Percentiles rank a stretch among this genome's conserved stretches.
phyloP scores from a whole-genome alignment of 331 rosid species.

The Pyrus hybrid region DNA sequence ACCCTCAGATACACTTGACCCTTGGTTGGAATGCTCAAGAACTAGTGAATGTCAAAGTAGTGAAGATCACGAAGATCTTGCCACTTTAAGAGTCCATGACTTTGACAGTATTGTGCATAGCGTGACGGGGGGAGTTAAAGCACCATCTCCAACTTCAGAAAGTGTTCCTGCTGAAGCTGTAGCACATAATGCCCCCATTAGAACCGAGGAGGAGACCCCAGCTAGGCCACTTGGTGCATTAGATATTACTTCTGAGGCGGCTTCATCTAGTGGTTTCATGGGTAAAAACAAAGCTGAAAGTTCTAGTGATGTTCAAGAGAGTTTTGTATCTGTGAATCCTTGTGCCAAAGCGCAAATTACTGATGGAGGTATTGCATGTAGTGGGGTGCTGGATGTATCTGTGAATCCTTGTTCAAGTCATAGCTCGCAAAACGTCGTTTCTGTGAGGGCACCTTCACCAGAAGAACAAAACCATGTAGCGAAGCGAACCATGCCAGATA shows the following conservation, averaged over 20 bases:
- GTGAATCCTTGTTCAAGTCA: neutral
- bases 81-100: slow-evolving; percentile 13
- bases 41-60: slow-evolving; percentile 14
- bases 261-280: neutral
- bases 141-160: slow-evolving; percentile 15
- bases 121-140: slow-evolving; percentile 7
- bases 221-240: slow-evolving; percentile 16
- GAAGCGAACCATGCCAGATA: slow-evolving; percentile 16
- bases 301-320: slow-evolving; percentile 25
- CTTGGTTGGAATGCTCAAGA: slow-evolving; percentile 25
- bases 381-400: slow-evolving; percentile 8
- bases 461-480: slow-evolving; percentile 14
- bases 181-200: slow-evolving; percentile 8
- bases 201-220: slow-evolving; percentile 8
- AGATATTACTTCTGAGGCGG: slow-evolving; percentile 13
- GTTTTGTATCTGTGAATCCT: slow-evolving; percentile 14
- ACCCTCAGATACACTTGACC: slow-evolving; percentile 15
- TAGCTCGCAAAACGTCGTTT: slow-evolving; percentile 8
- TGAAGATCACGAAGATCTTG: slow-evolving; percentile 9
- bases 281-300: slow-evolving; percentile 11
- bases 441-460: slow-evolving; percentile 10
- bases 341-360: slow-evolving; percentile 11
- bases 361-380: slow-evolving; percentile 9
- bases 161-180: slow-evolving; percentile 16
- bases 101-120: slow-evolving; percentile 7